Evolutionary conservation across 148 eudicot genomes (phyloP).

Genomic region (Heliamphora exappendiculata): DNA sequence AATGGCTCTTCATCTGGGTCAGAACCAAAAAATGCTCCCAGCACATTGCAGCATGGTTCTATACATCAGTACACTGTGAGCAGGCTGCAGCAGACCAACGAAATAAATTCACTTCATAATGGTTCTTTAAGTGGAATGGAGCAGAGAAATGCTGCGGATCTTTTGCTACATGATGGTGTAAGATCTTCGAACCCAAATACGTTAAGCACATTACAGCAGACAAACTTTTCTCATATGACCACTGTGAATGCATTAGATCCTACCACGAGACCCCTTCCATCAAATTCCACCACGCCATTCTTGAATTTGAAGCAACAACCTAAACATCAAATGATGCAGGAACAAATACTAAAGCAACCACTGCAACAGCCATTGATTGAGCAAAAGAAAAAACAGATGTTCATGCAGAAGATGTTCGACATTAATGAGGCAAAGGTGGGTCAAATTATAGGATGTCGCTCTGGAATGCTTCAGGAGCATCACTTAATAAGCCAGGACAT

Average conservation of each 20-base stretch:
- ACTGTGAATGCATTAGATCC: not conserved
- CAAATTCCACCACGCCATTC: not conserved
- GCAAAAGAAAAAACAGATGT: constrained; percentile 1
- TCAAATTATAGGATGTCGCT: not conserved
- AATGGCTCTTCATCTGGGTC: not conserved
- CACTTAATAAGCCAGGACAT: not conserved
- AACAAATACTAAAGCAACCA: constrained; percentile 1
- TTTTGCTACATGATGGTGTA: not conserved
- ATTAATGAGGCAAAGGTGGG: not conserved
- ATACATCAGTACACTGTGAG: not conserved
- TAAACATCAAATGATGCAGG: not conserved
- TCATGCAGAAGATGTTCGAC: not conserved
- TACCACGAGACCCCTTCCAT: not conserved
- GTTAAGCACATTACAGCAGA: constrained; percentile 3
- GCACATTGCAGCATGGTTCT: not conserved
- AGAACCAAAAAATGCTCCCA: not conserved
- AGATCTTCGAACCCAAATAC: constrained; percentile 2
- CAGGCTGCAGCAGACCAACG: not conserved
- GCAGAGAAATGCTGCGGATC: not conserved
- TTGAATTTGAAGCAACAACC: not conserved
- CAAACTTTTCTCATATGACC: not conserved
- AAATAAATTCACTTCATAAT: not conserved
- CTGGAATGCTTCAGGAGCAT: constrained; percentile 1
- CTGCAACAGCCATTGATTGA: constrained; percentile 6
- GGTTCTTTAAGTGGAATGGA: not conserved